These are phyloP conservation scores for Catunica adiposa DNA, from an alignment of 2,329 filamentous ascomycete species.

Conservation along the genomic window DNA sequence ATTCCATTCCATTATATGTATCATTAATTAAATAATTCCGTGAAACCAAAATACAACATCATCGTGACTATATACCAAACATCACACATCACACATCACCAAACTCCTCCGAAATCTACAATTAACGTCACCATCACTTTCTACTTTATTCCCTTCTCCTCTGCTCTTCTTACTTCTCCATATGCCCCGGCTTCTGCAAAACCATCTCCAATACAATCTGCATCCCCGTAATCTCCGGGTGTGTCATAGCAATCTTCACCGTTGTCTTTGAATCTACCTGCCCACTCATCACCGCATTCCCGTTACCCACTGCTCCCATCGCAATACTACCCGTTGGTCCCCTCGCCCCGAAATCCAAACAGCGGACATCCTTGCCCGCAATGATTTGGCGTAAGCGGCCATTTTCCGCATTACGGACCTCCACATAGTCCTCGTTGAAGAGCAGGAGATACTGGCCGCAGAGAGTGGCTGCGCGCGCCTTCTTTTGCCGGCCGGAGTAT, in stretches of 20 bases:
- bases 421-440: constrained; percentile 92
- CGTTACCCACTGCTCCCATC: constrained; percentile 11
- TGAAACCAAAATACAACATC: not conserved
- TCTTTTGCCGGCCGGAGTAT: constrained; percentile 75
- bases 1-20: not conserved
- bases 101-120: too few relatives aligned
- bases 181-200: constrained; percentile 64
- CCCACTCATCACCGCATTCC: constrained; percentile 6
- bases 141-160: too few relatives aligned
- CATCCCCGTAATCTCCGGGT: constrained; percentile 68
- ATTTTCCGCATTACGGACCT: constrained; percentile 93
- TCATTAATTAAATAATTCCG: too few relatives aligned
- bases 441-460: constrained; percentile 83
- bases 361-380: constrained; percentile 73
- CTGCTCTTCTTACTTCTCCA: constrained; percentile 26
- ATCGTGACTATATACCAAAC: too few relatives aligned
- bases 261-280: constrained; percentile 39
- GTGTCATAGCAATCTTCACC: constrained; percentile 89
- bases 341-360: constrained; percentile 68
- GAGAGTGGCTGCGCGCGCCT: constrained; percentile 69
- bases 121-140: too few relatives aligned
- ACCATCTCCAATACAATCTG: constrained; percentile 87
- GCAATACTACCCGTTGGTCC: constrained; percentile 34
- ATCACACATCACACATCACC: too few relatives aligned
- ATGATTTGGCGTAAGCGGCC: constrained; percentile 88